Conservation (phyloP, 1,284 basidiomycete genomes). For the Quambalaria eucalypti region DNA sequence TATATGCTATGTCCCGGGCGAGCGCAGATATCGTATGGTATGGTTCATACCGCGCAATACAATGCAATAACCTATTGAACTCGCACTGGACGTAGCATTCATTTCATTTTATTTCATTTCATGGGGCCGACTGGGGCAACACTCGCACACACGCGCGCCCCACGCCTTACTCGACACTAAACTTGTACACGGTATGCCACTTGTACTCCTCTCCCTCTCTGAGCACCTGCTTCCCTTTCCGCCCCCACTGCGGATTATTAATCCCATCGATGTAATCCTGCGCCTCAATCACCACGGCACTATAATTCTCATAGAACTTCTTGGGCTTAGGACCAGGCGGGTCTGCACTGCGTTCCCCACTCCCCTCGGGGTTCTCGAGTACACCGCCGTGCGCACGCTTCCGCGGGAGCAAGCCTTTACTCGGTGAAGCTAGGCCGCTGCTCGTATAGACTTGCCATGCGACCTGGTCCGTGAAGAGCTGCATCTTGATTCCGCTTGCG, state of each 20-base stretch:
- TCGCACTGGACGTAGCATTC: too few relatives aligned
- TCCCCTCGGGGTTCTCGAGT: neutral
- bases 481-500: constrained; percentile 31
- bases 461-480: constrained; percentile 22
- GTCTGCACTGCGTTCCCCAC: constrained; percentile 16
- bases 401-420: constrained; percentile 29
- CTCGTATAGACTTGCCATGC: constrained; percentile 39
- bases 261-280: constrained; percentile 38
- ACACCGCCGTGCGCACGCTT: constrained; percentile 36
- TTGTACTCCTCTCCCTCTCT: constrained; percentile 19
- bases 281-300: constrained; percentile 35
- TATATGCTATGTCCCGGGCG: too few relatives aligned
- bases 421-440: constrained; percentile 16
- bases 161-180: too few relatives aligned
- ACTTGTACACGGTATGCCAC: constrained; percentile 34
- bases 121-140: too few relatives aligned
- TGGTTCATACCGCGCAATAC: too few relatives aligned
- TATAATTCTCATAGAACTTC: constrained; percentile 30
- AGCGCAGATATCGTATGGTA: too few relatives aligned
- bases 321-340: too few relatives aligned
- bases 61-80: too few relatives aligned
- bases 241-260: constrained; percentile 31
- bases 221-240: constrained; percentile 30
- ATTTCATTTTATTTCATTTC: too few relatives aligned
- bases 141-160: too few relatives aligned